Conservation (phyloP, 208 protist genomes). For the Leishmania tropica region DNA sequence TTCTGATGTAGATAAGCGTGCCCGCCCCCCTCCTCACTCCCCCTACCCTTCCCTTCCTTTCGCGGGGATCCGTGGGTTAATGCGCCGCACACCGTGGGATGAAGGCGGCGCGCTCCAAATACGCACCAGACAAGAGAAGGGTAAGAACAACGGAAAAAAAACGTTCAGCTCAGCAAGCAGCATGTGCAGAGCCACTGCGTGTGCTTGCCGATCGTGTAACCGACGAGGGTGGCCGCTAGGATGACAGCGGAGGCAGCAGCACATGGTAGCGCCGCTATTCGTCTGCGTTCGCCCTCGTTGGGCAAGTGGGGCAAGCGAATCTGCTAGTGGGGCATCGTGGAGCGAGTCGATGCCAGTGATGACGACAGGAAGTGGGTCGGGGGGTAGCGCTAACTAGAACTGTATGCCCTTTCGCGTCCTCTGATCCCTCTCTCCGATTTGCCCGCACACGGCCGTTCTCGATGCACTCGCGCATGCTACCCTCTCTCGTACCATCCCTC, state of each 20-base stretch:
- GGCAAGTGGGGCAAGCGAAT: background rate
- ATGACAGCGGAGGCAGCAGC: background rate
- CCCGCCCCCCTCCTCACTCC: background rate
- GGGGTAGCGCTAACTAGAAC: background rate
- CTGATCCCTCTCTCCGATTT: background rate
- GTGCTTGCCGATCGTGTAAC: background rate
- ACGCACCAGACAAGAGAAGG: background rate
- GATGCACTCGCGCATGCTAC: background rate
- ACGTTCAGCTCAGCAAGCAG: no score
- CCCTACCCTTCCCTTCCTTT: background rate
- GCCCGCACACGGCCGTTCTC: background rate
- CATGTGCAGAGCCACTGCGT: background rate
- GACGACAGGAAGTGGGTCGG: background rate
- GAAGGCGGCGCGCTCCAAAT: background rate
- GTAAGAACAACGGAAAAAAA: background rate
- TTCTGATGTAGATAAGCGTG: slow-evolving; percentile 1
- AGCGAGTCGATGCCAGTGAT: background rate
- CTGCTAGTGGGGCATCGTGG: no score
- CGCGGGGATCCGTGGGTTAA: background rate
- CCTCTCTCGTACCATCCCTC: background rate
- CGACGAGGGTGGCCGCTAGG: background rate
- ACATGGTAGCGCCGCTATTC: background rate
- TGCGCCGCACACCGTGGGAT: background rate
- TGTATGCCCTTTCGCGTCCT: background rate
- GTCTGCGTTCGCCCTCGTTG: background rate